A percentile compares a stretch with the other conserved stretches of the same genome.
Evolutionary conservation across 192 early-diverging fungal species (phyloP).

Genomic region (Oehlia diaphana): DNA sequence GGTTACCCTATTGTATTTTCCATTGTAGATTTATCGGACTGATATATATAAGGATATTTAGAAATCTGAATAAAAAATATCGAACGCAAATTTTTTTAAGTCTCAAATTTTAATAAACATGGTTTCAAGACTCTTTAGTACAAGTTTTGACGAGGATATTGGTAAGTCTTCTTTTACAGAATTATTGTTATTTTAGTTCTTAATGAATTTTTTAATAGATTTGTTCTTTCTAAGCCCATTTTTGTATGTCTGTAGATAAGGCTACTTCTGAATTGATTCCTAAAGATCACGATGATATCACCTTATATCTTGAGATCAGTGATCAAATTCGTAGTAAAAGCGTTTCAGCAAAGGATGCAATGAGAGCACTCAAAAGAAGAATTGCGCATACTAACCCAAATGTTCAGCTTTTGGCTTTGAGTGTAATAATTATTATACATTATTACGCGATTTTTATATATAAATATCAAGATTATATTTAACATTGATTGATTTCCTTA

Average conservation of each 20-base stretch:
- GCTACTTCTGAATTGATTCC: slow-evolving; percentile 92
- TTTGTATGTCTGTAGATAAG: slow-evolving; percentile 47
- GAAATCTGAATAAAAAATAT: background rate
- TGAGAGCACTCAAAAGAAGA: slow-evolving; percentile 73
- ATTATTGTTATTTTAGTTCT: background rate
- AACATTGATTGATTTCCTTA: slow-evolving; percentile 29
- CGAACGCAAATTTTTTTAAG: too few relatives aligned
- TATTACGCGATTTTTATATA: background rate
- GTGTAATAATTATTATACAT: slow-evolving; percentile 43
- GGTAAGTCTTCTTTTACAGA: slow-evolving; percentile 35
- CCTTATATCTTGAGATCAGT: slow-evolving; percentile 82
- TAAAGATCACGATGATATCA: slow-evolving; percentile 81
- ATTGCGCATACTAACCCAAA: slow-evolving; percentile 92
- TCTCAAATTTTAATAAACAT: slow-evolving; percentile 12
- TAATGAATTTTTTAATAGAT: background rate
- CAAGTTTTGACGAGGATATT: slow-evolving; percentile 44
- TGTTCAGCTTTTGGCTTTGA: slow-evolving; percentile 86
- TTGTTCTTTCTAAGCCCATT: background rate
- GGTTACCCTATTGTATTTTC: background rate
- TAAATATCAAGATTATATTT: background rate
- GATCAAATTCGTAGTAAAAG: slow-evolving; percentile 92
- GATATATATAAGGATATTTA: background rate
- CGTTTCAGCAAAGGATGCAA: slow-evolving; percentile 71
- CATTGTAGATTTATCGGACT: background rate
- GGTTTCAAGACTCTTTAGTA: slow-evolving; percentile 32